Conservation (phyloP, 2,329 filamentous ascomycete genomes). For the Berkeleyomyces basicola region DNA sequence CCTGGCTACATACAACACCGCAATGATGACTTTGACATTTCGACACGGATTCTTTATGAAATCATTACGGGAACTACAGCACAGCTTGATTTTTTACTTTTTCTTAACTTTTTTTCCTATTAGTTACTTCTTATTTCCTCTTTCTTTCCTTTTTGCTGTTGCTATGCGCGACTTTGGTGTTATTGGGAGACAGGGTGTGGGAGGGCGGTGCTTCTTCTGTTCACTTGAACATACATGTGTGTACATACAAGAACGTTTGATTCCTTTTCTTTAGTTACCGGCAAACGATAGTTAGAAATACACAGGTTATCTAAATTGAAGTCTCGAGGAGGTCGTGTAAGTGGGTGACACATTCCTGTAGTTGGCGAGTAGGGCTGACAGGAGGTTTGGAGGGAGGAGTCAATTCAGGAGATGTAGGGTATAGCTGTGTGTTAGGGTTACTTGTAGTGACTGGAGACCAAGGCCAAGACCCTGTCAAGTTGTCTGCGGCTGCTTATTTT, state of each 20-base stretch:
- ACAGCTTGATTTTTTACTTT: background rate
- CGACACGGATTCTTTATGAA: slow-evolving; percentile 1
- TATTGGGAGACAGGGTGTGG: background rate
- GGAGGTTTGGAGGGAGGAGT: too few species aligned
- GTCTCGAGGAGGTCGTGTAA: background rate
- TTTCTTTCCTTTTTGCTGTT: background rate
- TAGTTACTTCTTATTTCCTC: background rate
- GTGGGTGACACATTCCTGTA: background rate
- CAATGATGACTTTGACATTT: background rate
- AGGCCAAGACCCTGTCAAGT: too few species aligned
- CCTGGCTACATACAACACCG: background rate
- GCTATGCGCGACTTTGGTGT: background rate
- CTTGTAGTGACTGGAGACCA: too few species aligned
- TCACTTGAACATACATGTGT: slow-evolving; percentile 3
- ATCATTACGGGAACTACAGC: background rate
- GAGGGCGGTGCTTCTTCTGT: background rate
- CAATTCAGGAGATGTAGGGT: too few species aligned
- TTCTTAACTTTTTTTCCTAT: background rate
- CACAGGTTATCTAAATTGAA: too few species aligned
- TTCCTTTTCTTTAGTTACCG: background rate
- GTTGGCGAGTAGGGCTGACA: background rate
- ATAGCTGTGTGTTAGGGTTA: too few species aligned
- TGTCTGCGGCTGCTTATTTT: background rate
- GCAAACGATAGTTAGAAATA: background rate
- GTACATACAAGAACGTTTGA: background rate